phyloP scores from a whole-genome alignment of 169 alveolate species.

The Cytauxzoon felis region DNA sequence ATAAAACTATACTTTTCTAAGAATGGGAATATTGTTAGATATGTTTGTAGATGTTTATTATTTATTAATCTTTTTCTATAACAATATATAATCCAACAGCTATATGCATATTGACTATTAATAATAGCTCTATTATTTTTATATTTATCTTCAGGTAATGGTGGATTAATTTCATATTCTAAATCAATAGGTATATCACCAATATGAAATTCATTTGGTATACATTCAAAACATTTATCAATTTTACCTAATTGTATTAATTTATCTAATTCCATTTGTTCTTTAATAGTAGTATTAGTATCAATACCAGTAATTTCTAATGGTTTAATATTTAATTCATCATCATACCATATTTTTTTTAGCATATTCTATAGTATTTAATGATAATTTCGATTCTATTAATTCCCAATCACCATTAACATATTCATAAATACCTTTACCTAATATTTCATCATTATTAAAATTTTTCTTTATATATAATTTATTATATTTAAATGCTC shows the following conservation, averaged over 20 bases:
- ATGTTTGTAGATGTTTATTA: constrained; percentile 5
- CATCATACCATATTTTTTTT: constrained; percentile 6
- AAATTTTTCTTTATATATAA: neutral
- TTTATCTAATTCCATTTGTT: constrained; percentile 10
- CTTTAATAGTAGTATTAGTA: constrained; percentile 3
- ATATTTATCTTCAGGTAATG: neutral
- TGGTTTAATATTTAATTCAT: constrained; percentile 6
- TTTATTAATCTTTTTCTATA: constrained; percentile 40
- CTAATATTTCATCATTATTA: constrained; percentile 17
- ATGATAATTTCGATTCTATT: constrained; percentile 17
- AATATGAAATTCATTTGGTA: constrained; percentile 48
- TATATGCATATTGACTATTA: constrained; percentile 11
- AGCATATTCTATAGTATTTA: constrained; percentile 1
- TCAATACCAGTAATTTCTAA: constrained; percentile 24
- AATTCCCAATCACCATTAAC: constrained; percentile 50
- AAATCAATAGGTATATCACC: constrained; percentile 25
- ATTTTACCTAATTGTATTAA: constrained; percentile 45
- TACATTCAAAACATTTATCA: constrained; percentile 9
- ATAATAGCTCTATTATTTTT: constrained; percentile 6
- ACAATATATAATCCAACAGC: constrained; percentile 45
- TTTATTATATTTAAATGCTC: constrained; percentile 27
- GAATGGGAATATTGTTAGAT: constrained; percentile 46
- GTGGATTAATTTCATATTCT: constrained; percentile 18
- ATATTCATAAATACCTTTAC: constrained; percentile 6
- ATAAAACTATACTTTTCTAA: constrained; percentile 4